Evolutionary conservation across 306 rosid genomes (phyloP).

Genomic region (Castanopsis chinensis): DNA sequence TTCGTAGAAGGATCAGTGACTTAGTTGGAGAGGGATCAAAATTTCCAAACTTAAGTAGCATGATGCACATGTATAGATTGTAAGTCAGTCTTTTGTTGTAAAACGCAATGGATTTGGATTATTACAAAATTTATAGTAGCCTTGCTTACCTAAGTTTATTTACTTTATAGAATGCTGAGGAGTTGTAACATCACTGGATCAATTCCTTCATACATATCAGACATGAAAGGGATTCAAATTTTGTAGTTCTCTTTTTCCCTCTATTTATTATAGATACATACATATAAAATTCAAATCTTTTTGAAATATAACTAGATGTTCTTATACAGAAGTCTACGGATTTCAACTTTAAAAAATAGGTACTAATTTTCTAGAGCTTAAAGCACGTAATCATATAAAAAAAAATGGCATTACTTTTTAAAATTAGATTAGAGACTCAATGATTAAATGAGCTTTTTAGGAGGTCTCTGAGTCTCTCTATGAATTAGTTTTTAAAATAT

Average conservation of each 20-base stretch:
- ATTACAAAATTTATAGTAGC: background rate
- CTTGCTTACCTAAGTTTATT: background rate
- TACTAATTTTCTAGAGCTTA: too few relatives aligned
- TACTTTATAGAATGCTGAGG: constrained; percentile 23
- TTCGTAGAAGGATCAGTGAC: constrained; percentile 32
- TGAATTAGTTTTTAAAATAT: too few relatives aligned
- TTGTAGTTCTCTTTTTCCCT: background rate
- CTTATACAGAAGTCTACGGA: too few relatives aligned
- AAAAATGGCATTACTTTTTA: too few relatives aligned
- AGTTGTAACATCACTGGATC: constrained; percentile 17
- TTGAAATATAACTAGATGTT: too few relatives aligned
- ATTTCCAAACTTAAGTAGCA: constrained; percentile 12
- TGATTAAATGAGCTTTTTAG: too few relatives aligned
- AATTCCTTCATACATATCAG: constrained; percentile 2
- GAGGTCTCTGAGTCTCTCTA: too few relatives aligned
- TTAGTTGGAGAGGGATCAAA: constrained; percentile 12
- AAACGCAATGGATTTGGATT: background rate
- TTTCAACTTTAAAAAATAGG: too few relatives aligned
- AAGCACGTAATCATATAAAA: too few relatives aligned
- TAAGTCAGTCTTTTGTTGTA: background rate
- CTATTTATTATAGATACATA: too few relatives aligned
- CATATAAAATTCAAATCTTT: too few relatives aligned
- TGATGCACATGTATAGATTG: background rate
- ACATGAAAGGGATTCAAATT: background rate
- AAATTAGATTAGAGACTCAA: too few relatives aligned